Evolutionary conservation across 2,329 filamentous ascomycete genomes (phyloP).

Genomic region (Apiospora phragmitis): DNA sequence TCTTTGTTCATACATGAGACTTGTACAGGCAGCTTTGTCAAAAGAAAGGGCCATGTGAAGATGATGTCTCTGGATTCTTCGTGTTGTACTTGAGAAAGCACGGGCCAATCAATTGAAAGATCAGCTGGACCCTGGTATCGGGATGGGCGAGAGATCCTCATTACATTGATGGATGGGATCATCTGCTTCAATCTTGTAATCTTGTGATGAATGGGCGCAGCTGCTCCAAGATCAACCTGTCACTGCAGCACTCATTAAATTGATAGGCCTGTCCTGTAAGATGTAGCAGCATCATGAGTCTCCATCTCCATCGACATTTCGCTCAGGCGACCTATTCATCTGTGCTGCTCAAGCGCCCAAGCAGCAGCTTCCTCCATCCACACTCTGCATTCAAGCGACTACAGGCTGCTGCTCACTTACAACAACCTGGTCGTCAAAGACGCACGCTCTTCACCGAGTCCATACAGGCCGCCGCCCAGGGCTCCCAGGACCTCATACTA

Average conservation of each 20-base stretch:
- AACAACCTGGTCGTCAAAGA: background rate
- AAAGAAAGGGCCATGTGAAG: too few species aligned
- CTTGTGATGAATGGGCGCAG: background rate
- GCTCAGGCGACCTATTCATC: background rate
- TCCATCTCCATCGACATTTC: background rate
- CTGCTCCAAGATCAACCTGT: background rate
- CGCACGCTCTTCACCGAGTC: slow-evolving; percentile 8
- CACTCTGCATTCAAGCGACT: background rate
- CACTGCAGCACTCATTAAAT: background rate
- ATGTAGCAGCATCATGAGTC: slow-evolving; percentile 10
- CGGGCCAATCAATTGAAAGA: slow-evolving; percentile 1
- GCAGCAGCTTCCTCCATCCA: background rate
- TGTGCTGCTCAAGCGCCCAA: background rate
- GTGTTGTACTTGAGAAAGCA: background rate
- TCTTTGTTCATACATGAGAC: too few species aligned
- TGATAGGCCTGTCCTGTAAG: background rate
- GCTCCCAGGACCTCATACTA: slow-evolving; percentile 44
- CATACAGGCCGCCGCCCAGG: slow-evolving; percentile 33
- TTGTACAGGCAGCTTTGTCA: background rate
- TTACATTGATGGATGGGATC: background rate
- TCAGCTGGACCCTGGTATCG: slow-evolving; percentile 7
- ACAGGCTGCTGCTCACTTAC: background rate
- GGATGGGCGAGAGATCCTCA: background rate
- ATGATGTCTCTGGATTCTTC: background rate
- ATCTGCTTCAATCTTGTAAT: background rate